Percentiles rank a stretch among this genome's conserved stretches.
phyloP scores from a whole-genome alignment of 805 yeast species.

The Pichia californica region DNA sequence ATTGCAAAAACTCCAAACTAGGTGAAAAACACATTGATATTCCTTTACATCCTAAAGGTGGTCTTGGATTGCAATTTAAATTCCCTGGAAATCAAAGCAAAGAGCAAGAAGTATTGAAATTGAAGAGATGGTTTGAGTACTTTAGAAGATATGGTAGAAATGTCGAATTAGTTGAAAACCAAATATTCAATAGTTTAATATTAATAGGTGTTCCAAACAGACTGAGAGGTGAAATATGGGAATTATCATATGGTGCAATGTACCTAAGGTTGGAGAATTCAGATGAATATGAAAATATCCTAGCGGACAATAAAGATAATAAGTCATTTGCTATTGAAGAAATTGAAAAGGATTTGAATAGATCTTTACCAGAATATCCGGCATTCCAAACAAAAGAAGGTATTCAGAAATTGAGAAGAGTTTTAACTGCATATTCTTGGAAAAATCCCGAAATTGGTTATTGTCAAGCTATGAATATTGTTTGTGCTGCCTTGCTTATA shows the following conservation, averaged over 20 bases:
- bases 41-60: conserved; percentile 63
- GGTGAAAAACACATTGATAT: conserved; percentile 31
- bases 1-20: conserved; percentile 31
- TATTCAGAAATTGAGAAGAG: conserved; percentile 75
- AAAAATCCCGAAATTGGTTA: conserved; percentile 95
- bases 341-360: conserved; percentile 89
- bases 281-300: conserved; percentile 50
- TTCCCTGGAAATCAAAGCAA: conserved; percentile 93
- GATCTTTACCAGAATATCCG: conserved; percentile 93
- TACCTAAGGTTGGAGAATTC: conserved; percentile 59
- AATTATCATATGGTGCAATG: conserved; percentile 80
- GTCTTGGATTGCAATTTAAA: conserved; percentile 76
- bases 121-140: conserved; percentile 91
- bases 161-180: conserved; percentile 65
- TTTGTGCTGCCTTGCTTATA: conserved; percentile 68
- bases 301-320: conserved; percentile 56
- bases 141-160: conserved; percentile 81
- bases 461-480: conserved; percentile 98
- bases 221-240: conserved; percentile 96
- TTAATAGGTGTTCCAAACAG: conserved; percentile 94
- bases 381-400: conserved; percentile 90
- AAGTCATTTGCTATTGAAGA: conserved; percentile 87
- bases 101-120: conserved; percentile 41
- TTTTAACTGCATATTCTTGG: conserved; percentile 93
- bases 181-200: conserved; percentile 72